Evolutionary conservation across 441 rosid species (phyloP).

Genomic region (Aleurites moluccanus): DNA sequence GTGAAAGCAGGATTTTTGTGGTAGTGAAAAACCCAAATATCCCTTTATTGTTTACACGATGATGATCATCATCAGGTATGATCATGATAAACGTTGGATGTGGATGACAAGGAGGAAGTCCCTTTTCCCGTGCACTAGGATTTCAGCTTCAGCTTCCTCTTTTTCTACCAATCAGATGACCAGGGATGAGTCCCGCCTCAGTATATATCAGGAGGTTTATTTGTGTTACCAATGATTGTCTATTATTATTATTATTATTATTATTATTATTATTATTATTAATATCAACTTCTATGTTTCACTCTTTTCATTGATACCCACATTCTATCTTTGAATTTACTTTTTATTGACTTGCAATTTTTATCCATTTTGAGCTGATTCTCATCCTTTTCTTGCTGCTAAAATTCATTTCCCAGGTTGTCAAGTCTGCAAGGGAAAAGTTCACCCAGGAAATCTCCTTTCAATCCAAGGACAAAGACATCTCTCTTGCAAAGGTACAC

Average conservation of each 20-base stretch:
- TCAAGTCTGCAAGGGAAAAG: conserved; percentile 57
- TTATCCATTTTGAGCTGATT: not conserved
- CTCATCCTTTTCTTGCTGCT: conserved; percentile 14
- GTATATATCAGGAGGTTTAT: conserved; percentile 73
- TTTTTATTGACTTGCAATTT: not conserved
- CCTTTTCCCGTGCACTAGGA: conserved; percentile 41
- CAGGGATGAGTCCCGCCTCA: conserved; percentile 55
- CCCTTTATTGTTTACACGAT: conserved; percentile 60
- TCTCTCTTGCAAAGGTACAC: conserved; percentile 73
- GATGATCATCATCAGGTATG: conserved; percentile 75
- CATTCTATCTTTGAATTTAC: not conserved
- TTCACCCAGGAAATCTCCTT: conserved; percentile 71
- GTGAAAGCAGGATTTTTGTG: conserved; percentile 42
- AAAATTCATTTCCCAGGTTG: conserved; percentile 42
- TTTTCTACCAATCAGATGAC: conserved; percentile 55
- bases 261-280: not conserved
- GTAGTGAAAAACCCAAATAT: conserved; percentile 36
- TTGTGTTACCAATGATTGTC: conserved; percentile 28
- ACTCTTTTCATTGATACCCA: not conserved
- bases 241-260: not conserved
- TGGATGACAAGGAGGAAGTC: conserved; percentile 44
- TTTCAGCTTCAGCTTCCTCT: conserved; percentile 66
- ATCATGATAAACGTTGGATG: conserved; percentile 46
- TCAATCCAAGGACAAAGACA: conserved; percentile 70
- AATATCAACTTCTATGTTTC: no score